phyloP scores from a whole-genome alignment of 2,329 filamentous ascomycete species.

The Xylaria sp. region DNA sequence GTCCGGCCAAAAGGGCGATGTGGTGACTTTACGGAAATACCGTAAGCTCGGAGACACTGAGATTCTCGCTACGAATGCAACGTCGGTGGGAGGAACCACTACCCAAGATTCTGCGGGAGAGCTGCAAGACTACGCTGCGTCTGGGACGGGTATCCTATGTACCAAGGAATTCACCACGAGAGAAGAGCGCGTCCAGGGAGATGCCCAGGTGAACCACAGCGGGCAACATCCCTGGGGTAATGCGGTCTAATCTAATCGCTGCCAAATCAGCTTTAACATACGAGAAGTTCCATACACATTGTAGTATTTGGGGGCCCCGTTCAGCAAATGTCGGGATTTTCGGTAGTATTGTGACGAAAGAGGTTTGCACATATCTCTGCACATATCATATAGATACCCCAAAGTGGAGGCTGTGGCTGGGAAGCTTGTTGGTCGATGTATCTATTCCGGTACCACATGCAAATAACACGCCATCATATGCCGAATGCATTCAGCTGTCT shows the following conservation, averaged over 20 bases:
- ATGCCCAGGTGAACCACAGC: background rate
- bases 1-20: background rate
- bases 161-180: background rate
- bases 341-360: background rate
- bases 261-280: background rate
- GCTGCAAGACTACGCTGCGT: background rate
- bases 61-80: background rate
- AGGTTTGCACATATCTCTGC: background rate
- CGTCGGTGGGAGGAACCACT: background rate
- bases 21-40: background rate
- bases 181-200: background rate
- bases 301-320: background rate
- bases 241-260: background rate
- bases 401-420: background rate
- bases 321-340: background rate
- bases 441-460: background rate
- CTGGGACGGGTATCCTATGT: background rate
- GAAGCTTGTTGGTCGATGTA: background rate
- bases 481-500: background rate
- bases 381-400: background rate
- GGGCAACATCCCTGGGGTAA: background rate
- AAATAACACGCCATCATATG: background rate
- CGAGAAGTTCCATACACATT: background rate
- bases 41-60: background rate
- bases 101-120: background rate